These are phyloP conservation scores for Massospora cicadina DNA, from an alignment of 371 early-diverging fungal genomes.

Conservation along the genomic window DNA sequence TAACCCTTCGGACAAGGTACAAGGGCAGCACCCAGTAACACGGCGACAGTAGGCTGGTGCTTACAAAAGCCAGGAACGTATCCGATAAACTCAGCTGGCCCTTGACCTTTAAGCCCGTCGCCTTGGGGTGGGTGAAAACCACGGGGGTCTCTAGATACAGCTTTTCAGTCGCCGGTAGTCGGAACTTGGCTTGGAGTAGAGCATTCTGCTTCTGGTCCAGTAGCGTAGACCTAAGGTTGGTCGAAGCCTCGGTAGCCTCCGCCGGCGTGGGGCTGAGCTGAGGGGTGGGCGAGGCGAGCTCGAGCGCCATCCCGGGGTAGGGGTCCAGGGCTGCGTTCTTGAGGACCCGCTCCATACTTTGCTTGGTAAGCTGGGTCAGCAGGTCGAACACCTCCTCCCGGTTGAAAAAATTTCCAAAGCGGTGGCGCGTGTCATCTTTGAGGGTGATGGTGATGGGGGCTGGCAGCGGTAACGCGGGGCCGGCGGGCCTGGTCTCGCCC, in stretches of 20 bases:
- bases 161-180: slow-evolving; percentile 43
- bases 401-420: slow-evolving; percentile 86
- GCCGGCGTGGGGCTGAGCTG: slow-evolving; percentile 20
- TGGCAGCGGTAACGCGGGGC: slow-evolving; percentile 23
- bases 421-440: slow-evolving; percentile 59
- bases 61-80: slow-evolving; percentile 65
- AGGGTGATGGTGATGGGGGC: slow-evolving; percentile 75
- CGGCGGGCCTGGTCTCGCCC: slow-evolving; percentile 47
- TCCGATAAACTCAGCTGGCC: slow-evolving; percentile 68
- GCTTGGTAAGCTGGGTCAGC: slow-evolving; percentile 68
- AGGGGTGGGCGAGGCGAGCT: slow-evolving; percentile 17
- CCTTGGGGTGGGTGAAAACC: slow-evolving; percentile 23
- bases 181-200: slow-evolving; percentile 51
- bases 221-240: slow-evolving; percentile 21
- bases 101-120: slow-evolving; percentile 14
- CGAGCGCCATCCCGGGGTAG: slow-evolving; percentile 34
- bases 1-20: slow-evolving; percentile 77
- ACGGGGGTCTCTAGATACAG: slow-evolving; percentile 33
- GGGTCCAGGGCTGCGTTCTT: slow-evolving; percentile 56
- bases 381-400: slow-evolving; percentile 79
- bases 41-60: slow-evolving; percentile 25
- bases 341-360: slow-evolving; percentile 75
- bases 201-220: slow-evolving; percentile 61
- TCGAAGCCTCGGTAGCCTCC: slow-evolving; percentile 29
- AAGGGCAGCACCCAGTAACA: slow-evolving; percentile 66